Percentiles rank a stretch among this genome's conserved stretches.
These are phyloP conservation scores for Simmondsia chinensis DNA, from an alignment of 148 eudicot genomes.

Conservation along the genomic window DNA sequence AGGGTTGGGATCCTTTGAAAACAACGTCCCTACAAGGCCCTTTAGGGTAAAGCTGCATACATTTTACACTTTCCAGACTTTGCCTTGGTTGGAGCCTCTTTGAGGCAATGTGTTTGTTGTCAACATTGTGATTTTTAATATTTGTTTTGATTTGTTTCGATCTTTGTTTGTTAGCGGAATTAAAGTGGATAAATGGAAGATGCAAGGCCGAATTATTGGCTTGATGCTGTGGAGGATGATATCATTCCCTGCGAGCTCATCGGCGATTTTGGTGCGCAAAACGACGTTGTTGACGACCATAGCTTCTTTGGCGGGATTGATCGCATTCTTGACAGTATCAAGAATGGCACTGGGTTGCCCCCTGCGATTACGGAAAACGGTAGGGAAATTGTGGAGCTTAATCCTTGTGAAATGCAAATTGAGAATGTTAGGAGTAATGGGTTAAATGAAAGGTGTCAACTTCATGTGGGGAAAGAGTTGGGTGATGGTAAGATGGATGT, in stretches of 20 bases:
- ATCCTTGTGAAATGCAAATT: constrained; percentile 10
- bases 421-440: constrained; percentile 9
- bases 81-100: too few relatives aligned
- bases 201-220: constrained; percentile 59
- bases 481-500: constrained; percentile 7
- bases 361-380: constrained; percentile 7
- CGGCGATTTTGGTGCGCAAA: constrained; percentile 9
- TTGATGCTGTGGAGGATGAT: constrained; percentile 74
- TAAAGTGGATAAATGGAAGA: constrained; percentile 18
- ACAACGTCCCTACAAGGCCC: too few relatives aligned
- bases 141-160: not conserved
- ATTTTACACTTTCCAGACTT: too few relatives aligned
- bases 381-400: constrained; percentile 2
- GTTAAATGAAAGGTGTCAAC: too few relatives aligned
- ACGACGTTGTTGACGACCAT: constrained; percentile 25
- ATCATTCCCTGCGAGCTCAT: constrained; percentile 40
- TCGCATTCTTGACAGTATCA: constrained; percentile 56
- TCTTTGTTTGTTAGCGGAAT: constrained; percentile 11
- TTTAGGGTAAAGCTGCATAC: too few relatives aligned
- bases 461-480: not conserved
- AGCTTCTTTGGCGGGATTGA: constrained; percentile 65
- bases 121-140: not conserved
- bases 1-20: too few relatives aligned
- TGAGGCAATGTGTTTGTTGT: too few relatives aligned
- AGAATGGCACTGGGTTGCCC: constrained; percentile 36